Conservation (phyloP, 2,329 filamentous ascomycete species). For the Alternaria sp. region DNA sequence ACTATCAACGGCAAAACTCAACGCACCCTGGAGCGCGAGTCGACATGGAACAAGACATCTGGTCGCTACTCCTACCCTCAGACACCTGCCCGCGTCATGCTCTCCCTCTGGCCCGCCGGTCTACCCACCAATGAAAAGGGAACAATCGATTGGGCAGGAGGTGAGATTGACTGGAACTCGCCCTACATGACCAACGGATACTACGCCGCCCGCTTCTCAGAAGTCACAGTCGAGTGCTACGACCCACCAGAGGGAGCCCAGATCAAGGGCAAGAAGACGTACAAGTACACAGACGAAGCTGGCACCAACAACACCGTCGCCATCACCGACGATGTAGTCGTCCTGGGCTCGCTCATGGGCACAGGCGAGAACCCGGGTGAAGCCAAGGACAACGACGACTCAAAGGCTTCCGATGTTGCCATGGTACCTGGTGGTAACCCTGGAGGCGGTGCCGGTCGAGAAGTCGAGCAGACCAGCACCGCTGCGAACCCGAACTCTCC, state of each 20-base stretch:
- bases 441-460: constrained; percentile 58
- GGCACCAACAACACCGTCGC: constrained; percentile 78
- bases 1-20: constrained; percentile 80
- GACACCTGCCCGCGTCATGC: constrained; percentile 86
- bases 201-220: constrained; percentile 82
- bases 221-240: constrained; percentile 88
- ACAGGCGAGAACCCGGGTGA: constrained; percentile 75
- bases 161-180: constrained; percentile 85
- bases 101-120: constrained; percentile 96
- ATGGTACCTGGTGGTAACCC: constrained; percentile 66
- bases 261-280: constrained; percentile 68
- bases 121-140: constrained; percentile 79
- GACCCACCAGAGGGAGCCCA: constrained; percentile 76
- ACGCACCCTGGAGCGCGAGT: constrained; percentile 75
- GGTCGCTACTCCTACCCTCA: constrained; percentile 90
- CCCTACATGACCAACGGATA: constrained; percentile 86
- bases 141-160: constrained; percentile 91
- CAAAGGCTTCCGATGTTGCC: constrained; percentile 47
- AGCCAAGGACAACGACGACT: constrained; percentile 43
- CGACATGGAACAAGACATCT: constrained; percentile 86
- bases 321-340: constrained; percentile 76
- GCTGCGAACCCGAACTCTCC: not conserved
- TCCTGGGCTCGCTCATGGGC: constrained; percentile 81
- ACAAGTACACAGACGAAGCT: constrained; percentile 72
- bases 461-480: constrained; percentile 32